A percentile compares a stretch with the other conserved stretches of the same genome.
Conservation (phyloP, 371 early-diverging fungal genomes). For the Massospora cicadina region DNA sequence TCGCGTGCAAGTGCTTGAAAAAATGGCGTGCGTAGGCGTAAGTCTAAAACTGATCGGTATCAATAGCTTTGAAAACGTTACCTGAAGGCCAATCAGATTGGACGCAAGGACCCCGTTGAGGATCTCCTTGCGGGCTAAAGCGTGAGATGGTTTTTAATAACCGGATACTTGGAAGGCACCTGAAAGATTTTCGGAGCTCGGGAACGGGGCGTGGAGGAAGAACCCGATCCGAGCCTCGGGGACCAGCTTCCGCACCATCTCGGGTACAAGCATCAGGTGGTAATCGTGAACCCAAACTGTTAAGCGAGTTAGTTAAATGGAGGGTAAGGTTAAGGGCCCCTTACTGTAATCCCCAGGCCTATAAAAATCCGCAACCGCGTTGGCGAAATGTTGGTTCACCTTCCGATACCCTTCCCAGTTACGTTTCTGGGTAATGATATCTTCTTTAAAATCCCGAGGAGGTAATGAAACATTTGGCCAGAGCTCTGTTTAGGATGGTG, state of each 20-base stretch:
- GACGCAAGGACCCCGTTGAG: slow-evolving; percentile 85
- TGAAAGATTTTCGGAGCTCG: slow-evolving; percentile 83
- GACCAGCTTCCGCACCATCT: slow-evolving; percentile 53
- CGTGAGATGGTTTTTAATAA: slow-evolving; percentile 1
- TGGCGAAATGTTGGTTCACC: slow-evolving; percentile 74
- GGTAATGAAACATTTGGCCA: slow-evolving; percentile 98
- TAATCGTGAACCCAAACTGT: slow-evolving; percentile 97
- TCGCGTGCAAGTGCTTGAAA: slow-evolving; percentile 74
- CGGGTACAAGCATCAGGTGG: slow-evolving; percentile 80
- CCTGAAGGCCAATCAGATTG: slow-evolving; percentile 85
- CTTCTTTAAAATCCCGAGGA: slow-evolving; percentile 71
- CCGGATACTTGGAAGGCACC: slow-evolving; percentile 73
- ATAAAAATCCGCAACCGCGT: slow-evolving; percentile 52
- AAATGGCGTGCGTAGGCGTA: slow-evolving; percentile 94
- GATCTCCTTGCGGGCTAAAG: slow-evolving; percentile 67
- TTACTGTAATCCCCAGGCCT: slow-evolving; percentile 70
- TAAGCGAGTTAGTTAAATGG: slow-evolving; percentile 1
- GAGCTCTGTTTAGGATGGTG: slow-evolving; percentile 29
- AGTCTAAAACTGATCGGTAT: slow-evolving; percentile 28
- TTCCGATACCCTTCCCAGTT: slow-evolving; percentile 74
- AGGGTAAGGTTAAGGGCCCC: slow-evolving; percentile 5
- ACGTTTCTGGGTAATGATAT: slow-evolving; percentile 31
- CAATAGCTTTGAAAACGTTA: slow-evolving; percentile 13
- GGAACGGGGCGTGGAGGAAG: slow-evolving; percentile 96
- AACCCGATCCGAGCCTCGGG: slow-evolving; percentile 80